Conservation (phyloP, 441 rosid species). For the Francoa sonchifolia region DNA sequence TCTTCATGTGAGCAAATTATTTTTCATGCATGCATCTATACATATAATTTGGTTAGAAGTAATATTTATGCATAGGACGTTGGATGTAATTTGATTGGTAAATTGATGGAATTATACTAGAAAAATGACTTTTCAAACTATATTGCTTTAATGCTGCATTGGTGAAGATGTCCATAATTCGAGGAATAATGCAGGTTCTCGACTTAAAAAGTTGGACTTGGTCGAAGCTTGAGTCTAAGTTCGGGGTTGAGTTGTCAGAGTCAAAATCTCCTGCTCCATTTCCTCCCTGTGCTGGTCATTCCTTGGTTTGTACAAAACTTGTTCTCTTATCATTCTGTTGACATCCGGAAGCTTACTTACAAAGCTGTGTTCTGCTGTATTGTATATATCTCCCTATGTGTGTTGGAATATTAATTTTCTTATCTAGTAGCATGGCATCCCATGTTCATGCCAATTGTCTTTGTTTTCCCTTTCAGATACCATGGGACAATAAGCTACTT, state of each 20-base stretch:
- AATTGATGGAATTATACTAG: not conserved
- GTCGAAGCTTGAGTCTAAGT: slow-evolving; percentile 75
- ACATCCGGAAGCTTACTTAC: slow-evolving; percentile 6
- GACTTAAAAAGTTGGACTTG: slow-evolving; percentile 95
- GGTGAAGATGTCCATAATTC: slow-evolving; percentile 7
- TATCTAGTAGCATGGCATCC: slow-evolving; percentile 8
- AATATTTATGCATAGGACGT: not conserved
- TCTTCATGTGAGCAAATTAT: slow-evolving; percentile 65
- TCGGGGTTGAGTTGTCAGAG: slow-evolving; percentile 40
- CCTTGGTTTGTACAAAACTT: slow-evolving; percentile 53
- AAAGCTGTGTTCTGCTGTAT: too few relatives aligned
- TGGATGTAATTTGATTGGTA: not conserved
- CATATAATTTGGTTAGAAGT: not conserved
- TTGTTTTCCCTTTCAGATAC: slow-evolving; percentile 39
- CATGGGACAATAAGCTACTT: slow-evolving; percentile 89
- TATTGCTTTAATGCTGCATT: not conserved
- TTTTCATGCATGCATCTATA: slow-evolving; percentile 1
- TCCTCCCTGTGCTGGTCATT: slow-evolving; percentile 89
- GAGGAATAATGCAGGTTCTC: slow-evolving; percentile 48
- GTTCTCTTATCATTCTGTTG: slow-evolving; percentile 11
- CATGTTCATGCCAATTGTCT: slow-evolving; percentile 4
- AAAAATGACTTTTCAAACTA: not conserved
- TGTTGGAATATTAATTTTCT: not conserved
- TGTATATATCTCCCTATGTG: not conserved
- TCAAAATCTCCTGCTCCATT: slow-evolving; percentile 29